Percentiles rank a stretch among this genome's conserved stretches.
phyloP scores from a whole-genome alignment of 495 filamentous ascomycete species.

The Niebla homalea region DNA sequence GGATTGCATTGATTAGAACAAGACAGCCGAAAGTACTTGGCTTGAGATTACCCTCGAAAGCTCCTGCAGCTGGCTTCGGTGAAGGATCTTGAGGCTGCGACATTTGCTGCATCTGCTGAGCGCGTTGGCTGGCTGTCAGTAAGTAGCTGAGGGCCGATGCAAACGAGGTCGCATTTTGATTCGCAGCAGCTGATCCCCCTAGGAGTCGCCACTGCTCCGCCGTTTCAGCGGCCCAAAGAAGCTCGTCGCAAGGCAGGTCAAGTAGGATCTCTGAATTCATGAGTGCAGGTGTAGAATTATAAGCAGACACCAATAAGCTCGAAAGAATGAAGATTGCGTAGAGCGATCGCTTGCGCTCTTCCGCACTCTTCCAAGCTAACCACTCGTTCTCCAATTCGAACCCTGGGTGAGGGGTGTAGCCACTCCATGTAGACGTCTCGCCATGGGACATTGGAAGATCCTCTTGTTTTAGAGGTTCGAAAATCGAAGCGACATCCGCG shows the following conservation, averaged over 20 bases:
- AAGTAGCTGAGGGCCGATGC: constrained; percentile 64
- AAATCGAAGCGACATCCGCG: neutral
- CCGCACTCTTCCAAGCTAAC: constrained; percentile 74
- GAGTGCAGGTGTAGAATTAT: constrained; percentile 80
- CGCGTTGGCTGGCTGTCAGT: constrained; percentile 65
- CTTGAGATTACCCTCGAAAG: constrained; percentile 52
- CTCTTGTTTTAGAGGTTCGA: constrained; percentile 9
- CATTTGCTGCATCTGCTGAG: constrained; percentile 39
- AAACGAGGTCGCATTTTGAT: constrained; percentile 58
- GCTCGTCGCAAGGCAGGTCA: constrained; percentile 87
- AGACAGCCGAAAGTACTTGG: constrained; percentile 93
- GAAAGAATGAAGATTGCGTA: constrained; percentile 86
- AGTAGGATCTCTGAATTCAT: constrained; percentile 90
- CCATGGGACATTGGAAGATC: constrained; percentile 13
- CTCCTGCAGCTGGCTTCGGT: constrained; percentile 28
- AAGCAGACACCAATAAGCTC: constrained; percentile 80
- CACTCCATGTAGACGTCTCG: constrained; percentile 14
- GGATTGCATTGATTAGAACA: constrained; percentile 84
- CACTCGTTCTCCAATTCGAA: constrained; percentile 69
- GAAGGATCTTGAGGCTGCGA: constrained; percentile 37
- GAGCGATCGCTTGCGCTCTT: constrained; percentile 89
- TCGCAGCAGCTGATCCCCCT: constrained; percentile 53
- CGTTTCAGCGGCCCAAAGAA: constrained; percentile 76
- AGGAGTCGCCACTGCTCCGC: constrained; percentile 63
- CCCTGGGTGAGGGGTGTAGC: constrained; percentile 25